Conservation (phyloP, 805 yeast genomes). For the Komagataella mondaviorum region DNA sequence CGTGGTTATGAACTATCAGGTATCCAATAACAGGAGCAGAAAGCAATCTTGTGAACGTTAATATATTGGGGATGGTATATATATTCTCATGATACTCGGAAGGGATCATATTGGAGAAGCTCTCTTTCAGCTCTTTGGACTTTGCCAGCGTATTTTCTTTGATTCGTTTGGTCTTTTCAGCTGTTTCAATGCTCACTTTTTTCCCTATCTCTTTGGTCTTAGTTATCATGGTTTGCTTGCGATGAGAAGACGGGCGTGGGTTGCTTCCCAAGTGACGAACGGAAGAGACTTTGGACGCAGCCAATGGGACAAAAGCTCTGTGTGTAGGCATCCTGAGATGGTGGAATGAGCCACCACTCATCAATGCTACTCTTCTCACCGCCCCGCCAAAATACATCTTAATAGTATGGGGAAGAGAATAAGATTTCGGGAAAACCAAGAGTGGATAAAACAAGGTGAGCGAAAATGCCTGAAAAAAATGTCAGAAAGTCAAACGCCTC, state of each 20-base stretch:
- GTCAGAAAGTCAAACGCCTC: neutral
- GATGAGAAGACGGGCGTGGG: neutral
- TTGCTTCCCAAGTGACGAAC: neutral
- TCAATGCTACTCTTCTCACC: neutral
- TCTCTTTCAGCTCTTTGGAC: slow-evolving; percentile 12
- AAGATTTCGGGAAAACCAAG: neutral
- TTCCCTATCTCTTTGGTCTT: neutral
- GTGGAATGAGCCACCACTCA: neutral
- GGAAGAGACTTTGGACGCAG: neutral
- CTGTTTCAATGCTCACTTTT: neutral
- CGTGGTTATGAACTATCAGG: slow-evolving; percentile 50
- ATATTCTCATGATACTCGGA: slow-evolving; percentile 37
- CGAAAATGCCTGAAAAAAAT: neutral
- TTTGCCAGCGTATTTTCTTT: slow-evolving; percentile 8
- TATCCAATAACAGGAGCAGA: slow-evolving; percentile 82
- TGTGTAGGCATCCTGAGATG: neutral
- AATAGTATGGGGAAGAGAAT: neutral
- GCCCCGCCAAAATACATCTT: neutral
- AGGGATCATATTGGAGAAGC: slow-evolving; percentile 17
- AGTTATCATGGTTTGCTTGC: neutral
- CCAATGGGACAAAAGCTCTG: neutral
- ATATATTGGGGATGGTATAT: slow-evolving; percentile 75
- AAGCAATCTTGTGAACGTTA: slow-evolving; percentile 70
- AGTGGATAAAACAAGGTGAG: neutral
- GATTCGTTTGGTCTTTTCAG: slow-evolving; percentile 6